These are phyloP conservation scores for Phaeoacremonium minimum DNA, from an alignment of 2,329 filamentous ascomycete genomes.

Conservation along the genomic window DNA sequence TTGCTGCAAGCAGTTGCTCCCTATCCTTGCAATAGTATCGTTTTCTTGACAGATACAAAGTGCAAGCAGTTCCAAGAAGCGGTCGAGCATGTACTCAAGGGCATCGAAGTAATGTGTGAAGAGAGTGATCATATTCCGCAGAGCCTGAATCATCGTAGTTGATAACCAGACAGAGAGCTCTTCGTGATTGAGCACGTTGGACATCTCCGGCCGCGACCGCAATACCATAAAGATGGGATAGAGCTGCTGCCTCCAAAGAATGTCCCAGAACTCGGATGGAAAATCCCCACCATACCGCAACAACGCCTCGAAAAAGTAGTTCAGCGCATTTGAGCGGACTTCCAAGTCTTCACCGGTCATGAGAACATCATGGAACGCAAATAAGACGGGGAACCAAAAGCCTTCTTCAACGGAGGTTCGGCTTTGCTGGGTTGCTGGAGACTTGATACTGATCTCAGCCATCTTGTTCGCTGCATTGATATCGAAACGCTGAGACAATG, in stretches of 20 bases:
- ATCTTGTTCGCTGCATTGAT: constrained; percentile 25
- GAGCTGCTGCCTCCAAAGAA: constrained; percentile 91
- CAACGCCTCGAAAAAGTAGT: constrained; percentile 94
- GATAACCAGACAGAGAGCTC: constrained; percentile 98
- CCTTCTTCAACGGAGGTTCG: constrained; percentile 92
- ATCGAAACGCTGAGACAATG: constrained; percentile 64
- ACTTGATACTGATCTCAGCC: constrained; percentile 37
- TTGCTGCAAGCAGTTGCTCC: constrained; percentile 96
- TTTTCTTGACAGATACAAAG: constrained; percentile 99
- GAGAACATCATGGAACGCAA: constrained; percentile 96
- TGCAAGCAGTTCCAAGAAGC: constrained; percentile 91
- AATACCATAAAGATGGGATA: constrained; percentile 99
- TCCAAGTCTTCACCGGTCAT: constrained; percentile 99
- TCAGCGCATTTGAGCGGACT: constrained; percentile 83
- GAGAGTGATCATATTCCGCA: constrained; percentile 96
- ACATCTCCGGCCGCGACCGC: constrained; percentile 93
- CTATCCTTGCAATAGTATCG: constrained; percentile 95
- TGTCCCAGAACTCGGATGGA: constrained; percentile 95
- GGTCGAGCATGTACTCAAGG: constrained; percentile 94
- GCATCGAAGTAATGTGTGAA: constrained; percentile 98
- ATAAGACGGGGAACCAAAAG: constrained; percentile 97
- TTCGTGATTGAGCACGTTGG: constrained; percentile 90
- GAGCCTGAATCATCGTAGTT: constrained; percentile 97
- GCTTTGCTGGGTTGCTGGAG: constrained; percentile 54
- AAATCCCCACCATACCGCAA: constrained; percentile 89